Evolutionary conservation across 2,329 filamentous ascomycete species (phyloP).

Genomic region (Fusarium lyarnte): DNA sequence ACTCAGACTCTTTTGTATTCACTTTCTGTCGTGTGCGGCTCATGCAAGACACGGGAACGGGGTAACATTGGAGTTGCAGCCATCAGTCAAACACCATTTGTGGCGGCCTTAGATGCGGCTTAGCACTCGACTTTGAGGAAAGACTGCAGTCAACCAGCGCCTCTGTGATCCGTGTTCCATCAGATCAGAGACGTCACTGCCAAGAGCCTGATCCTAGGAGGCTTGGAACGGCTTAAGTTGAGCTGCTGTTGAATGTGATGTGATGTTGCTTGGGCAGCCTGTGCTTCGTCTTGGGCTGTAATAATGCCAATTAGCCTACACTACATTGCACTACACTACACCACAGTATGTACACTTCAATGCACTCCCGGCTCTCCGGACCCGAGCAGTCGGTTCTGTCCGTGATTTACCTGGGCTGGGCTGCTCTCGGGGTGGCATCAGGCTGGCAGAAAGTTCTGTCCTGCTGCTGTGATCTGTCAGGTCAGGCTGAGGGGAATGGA

Average conservation of each 20-base stretch:
- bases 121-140: slow-evolving; percentile 11
- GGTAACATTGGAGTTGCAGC: slow-evolving; percentile 28
- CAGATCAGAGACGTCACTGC: background rate
- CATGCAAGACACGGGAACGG: slow-evolving; percentile 30
- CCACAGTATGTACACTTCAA: background rate
- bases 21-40: slow-evolving; percentile 26
- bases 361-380: slow-evolving; percentile 32
- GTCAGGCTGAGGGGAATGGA: background rate
- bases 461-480: background rate
- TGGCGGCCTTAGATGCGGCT: slow-evolving; percentile 23
- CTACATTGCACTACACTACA: background rate
- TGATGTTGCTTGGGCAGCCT: background rate
- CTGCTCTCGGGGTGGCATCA: slow-evolving; percentile 18
- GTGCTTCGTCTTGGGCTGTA: background rate
- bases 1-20: background rate
- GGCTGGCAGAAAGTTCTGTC: background rate
- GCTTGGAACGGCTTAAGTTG: slow-evolving; percentile 34
- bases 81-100: slow-evolving; percentile 12
- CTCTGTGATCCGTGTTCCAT: background rate
- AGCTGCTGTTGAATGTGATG: background rate
- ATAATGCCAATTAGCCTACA: background rate
- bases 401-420: slow-evolving; percentile 8
- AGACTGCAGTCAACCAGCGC: background rate
- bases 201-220: background rate
- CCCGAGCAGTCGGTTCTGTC: slow-evolving; percentile 42